Evolutionary conservation across 495 filamentous ascomycete species (phyloP), one percentile per base, ranked within the genome.

Genomic region (Podospora sp.): DNA sequence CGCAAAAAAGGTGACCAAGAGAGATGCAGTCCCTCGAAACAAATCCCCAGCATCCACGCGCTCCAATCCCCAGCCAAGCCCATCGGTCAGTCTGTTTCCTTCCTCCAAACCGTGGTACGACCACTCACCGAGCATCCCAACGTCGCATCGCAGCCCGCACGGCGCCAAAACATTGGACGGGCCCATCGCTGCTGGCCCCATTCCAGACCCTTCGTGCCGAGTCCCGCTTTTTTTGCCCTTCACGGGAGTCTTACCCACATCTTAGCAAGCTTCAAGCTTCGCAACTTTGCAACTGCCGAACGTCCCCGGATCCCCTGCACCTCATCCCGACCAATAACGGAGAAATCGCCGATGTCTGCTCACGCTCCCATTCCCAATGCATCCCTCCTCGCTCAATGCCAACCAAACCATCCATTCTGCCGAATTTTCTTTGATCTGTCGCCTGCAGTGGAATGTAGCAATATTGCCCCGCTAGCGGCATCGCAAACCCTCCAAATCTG

Each of bases 261-360:
- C 22, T 26, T 18, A 26, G 53, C n/a, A 57, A 27, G 20, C n/a
- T 53, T 53, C 1, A 57, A 57, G 18, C 18, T 57, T 57, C 11
- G 53, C 53, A 6, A 21, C 53, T 14, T 18, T 57, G 53, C 53
- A 57, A 57, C 53, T 57, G 53, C 53, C 53, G 53, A n/a, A 57
- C 53, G 11, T 22, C 20, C 7, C 20, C n/a, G n/a, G 12, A 21
- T 26, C 4, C 53, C 53, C 53, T 57, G 53, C 26, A 27, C 22
- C 21, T 2, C 5, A 25, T 18, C 12, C 22, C 6, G 22, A 14
- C 20, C 53, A 57, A 57, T 57, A 57, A 57, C 53, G 22, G 53
- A 26, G 11, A 25, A 26, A 18, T 2, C 25, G 22, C 53, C 53
- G 12, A 57, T 22, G n/a, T 27, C 21, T 27, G 12, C 22, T 57